Evolutionary conservation across 2,329 filamentous ascomycete genomes (phyloP).

Genomic region (Exophiala spinifera): DNA sequence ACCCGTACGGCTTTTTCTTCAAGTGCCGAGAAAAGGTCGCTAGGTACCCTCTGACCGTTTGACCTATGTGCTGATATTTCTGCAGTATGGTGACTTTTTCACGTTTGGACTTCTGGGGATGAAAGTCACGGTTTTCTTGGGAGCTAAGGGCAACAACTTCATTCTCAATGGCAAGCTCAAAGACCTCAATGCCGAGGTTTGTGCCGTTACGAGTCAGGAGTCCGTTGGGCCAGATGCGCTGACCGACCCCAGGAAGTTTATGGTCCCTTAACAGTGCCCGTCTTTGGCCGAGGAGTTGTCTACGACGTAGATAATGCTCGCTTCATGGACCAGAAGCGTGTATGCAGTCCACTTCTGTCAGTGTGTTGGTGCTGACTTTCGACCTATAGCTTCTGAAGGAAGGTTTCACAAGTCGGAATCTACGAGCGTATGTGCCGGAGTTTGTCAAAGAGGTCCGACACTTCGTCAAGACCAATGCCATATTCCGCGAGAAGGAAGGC

Average conservation of each 20-base stretch:
- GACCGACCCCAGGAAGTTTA: slow-evolving; percentile 63
- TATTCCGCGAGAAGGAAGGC: slow-evolving; percentile 67
- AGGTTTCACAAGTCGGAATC: slow-evolving; percentile 60
- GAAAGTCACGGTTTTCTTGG: slow-evolving; percentile 83
- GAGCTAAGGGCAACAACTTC: slow-evolving; percentile 81
- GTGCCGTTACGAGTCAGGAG: not conserved
- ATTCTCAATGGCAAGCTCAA: slow-evolving; percentile 87
- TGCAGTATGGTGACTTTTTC: slow-evolving; percentile 80
- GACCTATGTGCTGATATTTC: not conserved
- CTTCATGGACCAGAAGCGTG: slow-evolving; percentile 96
- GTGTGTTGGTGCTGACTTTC: not conserved
- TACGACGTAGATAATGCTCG: slow-evolving; percentile 90
- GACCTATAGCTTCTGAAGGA: slow-evolving; percentile 58
- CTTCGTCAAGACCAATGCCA: slow-evolving; percentile 66
- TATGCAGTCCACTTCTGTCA: slow-evolving; percentile 37
- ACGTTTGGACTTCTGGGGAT: slow-evolving; percentile 85
- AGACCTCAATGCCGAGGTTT: slow-evolving; percentile 75
- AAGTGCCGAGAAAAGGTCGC: slow-evolving; percentile 68
- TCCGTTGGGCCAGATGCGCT: not conserved
- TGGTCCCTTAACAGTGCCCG: slow-evolving; percentile 66
- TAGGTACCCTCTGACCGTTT: not conserved
- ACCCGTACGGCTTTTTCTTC: slow-evolving; percentile 64
- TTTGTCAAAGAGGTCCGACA: slow-evolving; percentile 71
- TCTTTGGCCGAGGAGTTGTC: slow-evolving; percentile 81
- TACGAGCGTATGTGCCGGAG: slow-evolving; percentile 70